Evolutionary conservation across 192 early-diverging fungal species (phyloP).

Genomic region (Umbelopsis ramanniana): DNA sequence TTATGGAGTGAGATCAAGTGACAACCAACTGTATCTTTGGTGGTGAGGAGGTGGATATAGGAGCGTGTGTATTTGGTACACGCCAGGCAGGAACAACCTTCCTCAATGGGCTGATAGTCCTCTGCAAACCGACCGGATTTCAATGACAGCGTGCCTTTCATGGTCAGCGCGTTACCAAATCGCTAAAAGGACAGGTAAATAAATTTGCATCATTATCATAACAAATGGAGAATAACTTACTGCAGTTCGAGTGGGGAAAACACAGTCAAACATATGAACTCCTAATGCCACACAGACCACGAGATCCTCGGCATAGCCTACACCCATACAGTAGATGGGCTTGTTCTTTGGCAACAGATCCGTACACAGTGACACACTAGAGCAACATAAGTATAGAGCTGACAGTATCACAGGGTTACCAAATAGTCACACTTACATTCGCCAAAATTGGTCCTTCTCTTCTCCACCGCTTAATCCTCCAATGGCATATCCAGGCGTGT

Average conservation of each 20-base stretch:
- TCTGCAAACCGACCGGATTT: constrained; percentile 61
- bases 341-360: constrained; percentile 80
- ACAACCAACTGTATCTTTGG: constrained; percentile 79
- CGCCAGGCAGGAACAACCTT: constrained; percentile 75
- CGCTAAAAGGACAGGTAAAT: constrained; percentile 43
- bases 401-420: no score
- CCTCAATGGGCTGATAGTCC: constrained; percentile 76
- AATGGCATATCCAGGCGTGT: constrained; percentile 84
- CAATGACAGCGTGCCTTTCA: constrained; percentile 69
- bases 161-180: constrained; percentile 84
- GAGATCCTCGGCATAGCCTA: constrained; percentile 84
- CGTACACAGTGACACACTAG: constrained; percentile 72
- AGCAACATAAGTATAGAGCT: neutral
- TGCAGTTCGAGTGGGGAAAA: constrained; percentile 88
- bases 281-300: constrained; percentile 87
- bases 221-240: constrained; percentile 31
- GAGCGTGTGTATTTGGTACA: constrained; percentile 77
- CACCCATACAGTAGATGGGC: constrained; percentile 92
- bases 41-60: constrained; percentile 64
- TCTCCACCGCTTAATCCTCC: constrained; percentile 89
- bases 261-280: constrained; percentile 92
- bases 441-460: constrained; percentile 86
- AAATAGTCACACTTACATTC: constrained; percentile 48
- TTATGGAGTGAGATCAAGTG: constrained; percentile 86
- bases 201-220: neutral